Evolutionary conservation across 139 green algal genomes (phyloP).

Genomic region (Picochlorum costavermella): DNA sequence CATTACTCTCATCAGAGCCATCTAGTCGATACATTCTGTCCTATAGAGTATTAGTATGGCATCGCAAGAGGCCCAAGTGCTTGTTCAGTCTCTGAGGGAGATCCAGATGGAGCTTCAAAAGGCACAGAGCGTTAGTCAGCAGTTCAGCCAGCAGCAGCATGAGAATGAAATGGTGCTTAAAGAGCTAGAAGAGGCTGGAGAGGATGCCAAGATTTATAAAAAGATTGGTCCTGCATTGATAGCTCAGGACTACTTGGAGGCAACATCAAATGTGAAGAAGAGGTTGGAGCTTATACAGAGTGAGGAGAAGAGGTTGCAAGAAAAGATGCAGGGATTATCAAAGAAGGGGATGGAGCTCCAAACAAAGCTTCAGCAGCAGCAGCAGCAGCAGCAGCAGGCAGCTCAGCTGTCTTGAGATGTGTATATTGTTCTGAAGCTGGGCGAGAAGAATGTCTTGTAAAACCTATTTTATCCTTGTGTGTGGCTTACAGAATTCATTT

Average conservation of each 20-base stretch:
- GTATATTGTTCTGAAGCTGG: too few relatives aligned
- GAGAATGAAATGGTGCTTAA: slow-evolving; percentile 68
- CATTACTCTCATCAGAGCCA: too few relatives aligned
- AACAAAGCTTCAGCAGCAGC: not conserved
- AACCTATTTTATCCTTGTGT: too few relatives aligned
- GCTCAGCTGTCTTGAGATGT: too few relatives aligned
- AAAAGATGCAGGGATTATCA: slow-evolving; percentile 25
- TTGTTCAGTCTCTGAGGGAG: too few relatives aligned
- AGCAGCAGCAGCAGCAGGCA: not conserved
- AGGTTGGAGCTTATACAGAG: slow-evolving; percentile 75
- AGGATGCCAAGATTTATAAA: slow-evolving; percentile 80
- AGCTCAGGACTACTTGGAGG: slow-evolving; percentile 77
- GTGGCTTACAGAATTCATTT: too few relatives aligned
- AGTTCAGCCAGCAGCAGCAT: slow-evolving; percentile 51
- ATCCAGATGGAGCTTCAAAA: slow-evolving; percentile 40
- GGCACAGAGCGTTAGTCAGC: slow-evolving; percentile 27
- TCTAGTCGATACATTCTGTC: too few relatives aligned
- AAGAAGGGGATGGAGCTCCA: slow-evolving; percentile 20
- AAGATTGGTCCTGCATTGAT: slow-evolving; percentile 79
- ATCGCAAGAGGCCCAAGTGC: too few relatives aligned
- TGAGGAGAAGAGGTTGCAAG: slow-evolving; percentile 33
- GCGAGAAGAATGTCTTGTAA: too few relatives aligned
- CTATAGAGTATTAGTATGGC: too few relatives aligned
- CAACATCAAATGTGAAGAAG: slow-evolving; percentile 77
- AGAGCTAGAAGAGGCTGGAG: slow-evolving; percentile 68